Conservation (phyloP, 257 asterid species). For the Schizonepeta tenuifolia region DNA sequence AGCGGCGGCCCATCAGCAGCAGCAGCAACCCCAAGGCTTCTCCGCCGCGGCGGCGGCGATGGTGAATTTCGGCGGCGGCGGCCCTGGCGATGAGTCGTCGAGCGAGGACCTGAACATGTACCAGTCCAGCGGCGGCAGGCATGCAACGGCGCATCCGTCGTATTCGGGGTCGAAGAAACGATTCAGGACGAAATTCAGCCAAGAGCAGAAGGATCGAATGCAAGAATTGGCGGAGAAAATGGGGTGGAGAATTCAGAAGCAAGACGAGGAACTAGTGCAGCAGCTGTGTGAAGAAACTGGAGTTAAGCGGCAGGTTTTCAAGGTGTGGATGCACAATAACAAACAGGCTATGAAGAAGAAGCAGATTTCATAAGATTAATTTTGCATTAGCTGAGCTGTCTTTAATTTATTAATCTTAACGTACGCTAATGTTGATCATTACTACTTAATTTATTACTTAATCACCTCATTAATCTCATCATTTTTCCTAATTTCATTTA, state of each 20-base stretch:
- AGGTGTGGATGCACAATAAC: conserved; percentile 89
- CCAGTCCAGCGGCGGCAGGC: conserved; percentile 32
- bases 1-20: conserved; percentile 17
- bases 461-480: neutral
- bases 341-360: conserved; percentile 76
- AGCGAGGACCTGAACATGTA: conserved; percentile 62
- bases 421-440: neutral
- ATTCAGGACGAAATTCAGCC: conserved; percentile 69
- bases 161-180: conserved; percentile 54
- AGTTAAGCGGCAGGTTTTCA: conserved; percentile 68
- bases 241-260: conserved; percentile 77
- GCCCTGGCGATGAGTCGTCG: conserved; percentile 58
- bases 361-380: conserved; percentile 22
- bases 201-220: conserved; percentile 71
- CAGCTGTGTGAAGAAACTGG: conserved; percentile 62
- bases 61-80: conserved; percentile 61
- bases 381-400: neutral
- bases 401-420: neutral
- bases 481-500: neutral
- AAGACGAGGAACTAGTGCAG: conserved; percentile 66
- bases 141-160: conserved; percentile 27
- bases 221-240: conserved; percentile 65
- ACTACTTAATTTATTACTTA: too few relatives aligned
- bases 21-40: neutral
- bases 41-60: conserved; percentile 39